Conservation (phyloP, 371 early-diverging fungal species). For the Rhizomucor miehei region DNA sequence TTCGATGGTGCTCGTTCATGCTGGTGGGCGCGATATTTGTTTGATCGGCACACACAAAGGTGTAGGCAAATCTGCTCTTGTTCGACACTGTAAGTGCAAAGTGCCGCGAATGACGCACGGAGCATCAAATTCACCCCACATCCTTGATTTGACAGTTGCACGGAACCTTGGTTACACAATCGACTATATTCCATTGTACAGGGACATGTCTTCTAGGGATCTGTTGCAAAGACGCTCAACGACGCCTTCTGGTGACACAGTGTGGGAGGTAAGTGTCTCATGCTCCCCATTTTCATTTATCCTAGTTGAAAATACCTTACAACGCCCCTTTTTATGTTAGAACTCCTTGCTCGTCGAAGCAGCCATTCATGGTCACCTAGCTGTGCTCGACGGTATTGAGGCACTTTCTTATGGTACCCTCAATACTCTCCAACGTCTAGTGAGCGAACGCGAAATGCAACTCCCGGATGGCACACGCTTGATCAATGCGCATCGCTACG, state of each 20-base stretch:
- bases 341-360: constrained; percentile 75
- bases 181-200: constrained; percentile 73
- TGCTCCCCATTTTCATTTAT: not conserved
- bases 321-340: not conserved
- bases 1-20: constrained; percentile 68
- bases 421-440: constrained; percentile 66
- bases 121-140: constrained; percentile 4
- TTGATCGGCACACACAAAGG: constrained; percentile 74
- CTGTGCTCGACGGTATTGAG: constrained; percentile 77
- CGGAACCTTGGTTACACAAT: constrained; percentile 65
- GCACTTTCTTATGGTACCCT: constrained; percentile 72
- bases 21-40: constrained; percentile 66
- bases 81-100: constrained; percentile 53
- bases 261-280: constrained; percentile 56
- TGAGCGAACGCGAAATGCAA: constrained; percentile 69
- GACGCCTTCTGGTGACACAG: constrained; percentile 70
- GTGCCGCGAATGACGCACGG: not conserved
- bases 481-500: constrained; percentile 55
- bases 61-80: constrained; percentile 73
- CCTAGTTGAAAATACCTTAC: not conserved
- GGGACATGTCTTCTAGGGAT: constrained; percentile 86
- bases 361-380: constrained; percentile 70
- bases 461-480: constrained; percentile 75
- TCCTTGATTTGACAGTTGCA: constrained; percentile 38
- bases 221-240: constrained; percentile 80